Percentiles rank a stretch among this genome's conserved stretches.
These are phyloP conservation scores for Dryadomyces sulphureus DNA, from an alignment of 2,329 filamentous ascomycete species.

Conservation along the genomic window DNA sequence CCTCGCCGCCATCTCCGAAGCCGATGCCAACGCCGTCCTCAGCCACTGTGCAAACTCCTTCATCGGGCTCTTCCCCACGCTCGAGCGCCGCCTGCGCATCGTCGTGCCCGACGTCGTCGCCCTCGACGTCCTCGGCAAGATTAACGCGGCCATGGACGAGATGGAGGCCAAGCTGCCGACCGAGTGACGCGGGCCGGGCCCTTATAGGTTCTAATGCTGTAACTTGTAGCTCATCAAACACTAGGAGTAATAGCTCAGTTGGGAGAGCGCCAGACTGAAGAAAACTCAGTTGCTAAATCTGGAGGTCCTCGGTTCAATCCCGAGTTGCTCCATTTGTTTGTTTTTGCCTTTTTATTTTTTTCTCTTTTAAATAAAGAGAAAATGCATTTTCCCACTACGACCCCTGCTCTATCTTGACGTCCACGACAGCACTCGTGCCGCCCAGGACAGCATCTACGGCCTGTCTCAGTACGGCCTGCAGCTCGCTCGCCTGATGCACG, in stretches of 20 bases:
- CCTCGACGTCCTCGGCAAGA: neutral
- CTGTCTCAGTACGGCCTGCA: slow-evolving; percentile 31
- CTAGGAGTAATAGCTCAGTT: no score
- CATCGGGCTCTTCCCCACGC: slow-evolving; percentile 1
- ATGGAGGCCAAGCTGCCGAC: neutral
- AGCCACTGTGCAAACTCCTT: slow-evolving; percentile 1
- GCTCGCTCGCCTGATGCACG: slow-evolving; percentile 29
- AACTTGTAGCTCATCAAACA: no score
- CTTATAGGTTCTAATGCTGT: no score
- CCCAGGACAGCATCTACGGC: slow-evolving; percentile 35
- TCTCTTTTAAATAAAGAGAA: no score
- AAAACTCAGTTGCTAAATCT: no score
- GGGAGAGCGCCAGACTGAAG: no score
- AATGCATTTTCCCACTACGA: slow-evolving; percentile 23
- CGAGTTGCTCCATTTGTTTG: no score
- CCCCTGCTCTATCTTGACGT: slow-evolving; percentile 32
- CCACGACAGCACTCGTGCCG: slow-evolving; percentile 37
- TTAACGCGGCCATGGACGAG: slow-evolving; percentile 3
- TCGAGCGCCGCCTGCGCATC: slow-evolving; percentile 3
- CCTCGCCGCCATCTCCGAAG: neutral
- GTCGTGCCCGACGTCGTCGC: neutral
- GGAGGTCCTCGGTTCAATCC: no score
- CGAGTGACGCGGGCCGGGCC: no score
- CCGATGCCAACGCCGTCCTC: neutral
- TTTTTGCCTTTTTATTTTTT: no score